Evolutionary conservation across 306 rosid species (phyloP), one percentile per base, ranked within the genome.

Genomic region (Acacia acuminata): DNA sequence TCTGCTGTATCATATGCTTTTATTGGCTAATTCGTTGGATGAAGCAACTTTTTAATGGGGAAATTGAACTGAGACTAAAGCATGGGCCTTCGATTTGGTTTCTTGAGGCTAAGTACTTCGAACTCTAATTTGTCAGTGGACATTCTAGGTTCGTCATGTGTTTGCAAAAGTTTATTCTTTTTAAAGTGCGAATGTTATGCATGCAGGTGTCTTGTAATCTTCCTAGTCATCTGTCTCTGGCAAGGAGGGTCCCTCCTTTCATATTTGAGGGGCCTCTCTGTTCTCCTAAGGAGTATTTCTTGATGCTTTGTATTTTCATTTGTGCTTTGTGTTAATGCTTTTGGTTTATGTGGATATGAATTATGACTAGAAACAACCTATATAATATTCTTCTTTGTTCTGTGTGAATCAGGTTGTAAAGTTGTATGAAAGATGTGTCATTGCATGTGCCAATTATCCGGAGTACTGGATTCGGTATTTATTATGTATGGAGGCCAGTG

Each of bases 31-130:
- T 91, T 81, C 84, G 82, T 94, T 94, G 97, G 98, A 94, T 85
- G 99, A 96, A 89, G 98, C 96, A 87, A 91, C 97, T 90, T 89
- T 96, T 90, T 84, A 91, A 94, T 86, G 87, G 89, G 96, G 96
- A 96, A 91, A 87, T 88, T 96, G 98, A 94, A 90, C 98, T 94
- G 99, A 96, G 99, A 92, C 97, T 92, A 96, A 93, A 94, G 97
- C 97, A 90, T 91, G 97, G 97, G 83, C 97, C 98, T 91, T 90
- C 97, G 85, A 92, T 90, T 91, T 94, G 98, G 94, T 96, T 92
- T 90, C 97, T 87, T 91, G 90, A 96, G 99, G 99, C 94, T 96
- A 96, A 94, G 98, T 94, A 94, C 91, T 96, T 90, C 99, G 88
- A 94, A 89, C 99, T 90, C 94, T 92, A 83, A 89, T 94, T 91